Evolutionary conservation across 371 early-diverging fungal species (phyloP).

Genomic region (Lichtheimia corymbifera): DNA sequence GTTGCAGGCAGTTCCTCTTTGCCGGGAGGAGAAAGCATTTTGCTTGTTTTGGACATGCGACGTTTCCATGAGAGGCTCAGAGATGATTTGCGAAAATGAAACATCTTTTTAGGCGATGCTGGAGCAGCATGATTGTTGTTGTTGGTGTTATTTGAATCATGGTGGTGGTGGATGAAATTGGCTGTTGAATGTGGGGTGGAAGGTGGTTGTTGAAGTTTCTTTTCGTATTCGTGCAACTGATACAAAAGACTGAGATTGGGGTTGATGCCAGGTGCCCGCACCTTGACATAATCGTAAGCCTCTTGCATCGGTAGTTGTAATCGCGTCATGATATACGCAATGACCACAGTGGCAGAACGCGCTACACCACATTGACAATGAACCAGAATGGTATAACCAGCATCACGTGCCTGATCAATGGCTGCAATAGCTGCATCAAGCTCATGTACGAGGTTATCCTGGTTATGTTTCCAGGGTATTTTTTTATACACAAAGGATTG

Average conservation of each 20-base stretch:
- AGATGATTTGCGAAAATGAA: constrained; percentile 10
- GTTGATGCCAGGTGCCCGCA: constrained; percentile 66
- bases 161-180: constrained; percentile 6
- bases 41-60: constrained; percentile 11
- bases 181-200: constrained; percentile 3
- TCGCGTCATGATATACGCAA: constrained; percentile 86
- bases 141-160: not conserved
- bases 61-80: constrained; percentile 15
- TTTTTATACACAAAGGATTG: constrained; percentile 52
- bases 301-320: constrained; percentile 56
- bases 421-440: constrained; percentile 69
- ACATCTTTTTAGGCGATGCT: constrained; percentile 11
- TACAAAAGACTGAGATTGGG: constrained; percentile 82
- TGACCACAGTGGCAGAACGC: constrained; percentile 83
- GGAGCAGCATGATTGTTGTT: constrained; percentile 7
- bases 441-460: constrained; percentile 64
- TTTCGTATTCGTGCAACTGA: constrained; percentile 80
- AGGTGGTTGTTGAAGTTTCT: constrained; percentile 10
- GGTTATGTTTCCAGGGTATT: constrained; percentile 79
- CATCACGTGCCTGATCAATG: constrained; percentile 64
- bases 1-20: not conserved
- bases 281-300: constrained; percentile 82
- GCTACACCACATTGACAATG: constrained; percentile 92
- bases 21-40: not conserved
- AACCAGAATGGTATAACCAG: constrained; percentile 70